Conservation (phyloP, 768 basidiomycete species). For the Holtermannia corniformis region DNA sequence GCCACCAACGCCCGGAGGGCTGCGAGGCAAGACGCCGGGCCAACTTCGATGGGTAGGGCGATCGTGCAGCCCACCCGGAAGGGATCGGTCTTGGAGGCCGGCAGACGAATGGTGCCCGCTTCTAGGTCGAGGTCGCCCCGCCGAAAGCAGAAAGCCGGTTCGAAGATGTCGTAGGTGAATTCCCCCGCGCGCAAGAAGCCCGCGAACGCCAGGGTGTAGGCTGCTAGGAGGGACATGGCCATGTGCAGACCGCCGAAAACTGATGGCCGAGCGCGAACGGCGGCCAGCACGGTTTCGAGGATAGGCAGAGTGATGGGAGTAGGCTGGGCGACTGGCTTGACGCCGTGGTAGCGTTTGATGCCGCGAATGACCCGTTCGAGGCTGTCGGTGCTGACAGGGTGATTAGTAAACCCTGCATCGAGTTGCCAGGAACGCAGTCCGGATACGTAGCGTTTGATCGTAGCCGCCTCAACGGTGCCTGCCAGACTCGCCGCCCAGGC, state of each 20-base stretch:
- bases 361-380: slow-evolving; percentile 39
- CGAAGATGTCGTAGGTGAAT: slow-evolving; percentile 20
- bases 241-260: slow-evolving; percentile 1
- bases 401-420: slow-evolving; percentile 34
- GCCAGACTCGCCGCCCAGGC: slow-evolving; percentile 14
- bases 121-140: slow-evolving; percentile 29
- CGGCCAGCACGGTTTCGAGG: slow-evolving; percentile 12
- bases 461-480: slow-evolving; percentile 18
- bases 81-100: slow-evolving; percentile 43
- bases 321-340: slow-evolving; percentile 23
- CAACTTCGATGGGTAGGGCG: slow-evolving; percentile 18
- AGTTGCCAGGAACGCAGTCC: slow-evolving; percentile 32
- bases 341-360: slow-evolving; percentile 40
- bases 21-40: slow-evolving; percentile 11
- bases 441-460: slow-evolving; percentile 35
- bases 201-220: slow-evolving; percentile 20
- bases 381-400: slow-evolving; percentile 28
- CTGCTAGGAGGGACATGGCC: no score
- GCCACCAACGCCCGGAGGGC: slow-evolving; percentile 10
- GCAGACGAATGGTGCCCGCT: slow-evolving; percentile 27
- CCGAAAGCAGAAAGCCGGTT: slow-evolving; percentile 20
- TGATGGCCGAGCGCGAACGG: background rate
- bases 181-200: slow-evolving; percentile 28
- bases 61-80: slow-evolving; percentile 37
- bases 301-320: slow-evolving; percentile 34